These are phyloP conservation scores for Setomelanomma holmii DNA, from an alignment of 2,329 filamentous ascomycete genomes.

Conservation along the genomic window DNA sequence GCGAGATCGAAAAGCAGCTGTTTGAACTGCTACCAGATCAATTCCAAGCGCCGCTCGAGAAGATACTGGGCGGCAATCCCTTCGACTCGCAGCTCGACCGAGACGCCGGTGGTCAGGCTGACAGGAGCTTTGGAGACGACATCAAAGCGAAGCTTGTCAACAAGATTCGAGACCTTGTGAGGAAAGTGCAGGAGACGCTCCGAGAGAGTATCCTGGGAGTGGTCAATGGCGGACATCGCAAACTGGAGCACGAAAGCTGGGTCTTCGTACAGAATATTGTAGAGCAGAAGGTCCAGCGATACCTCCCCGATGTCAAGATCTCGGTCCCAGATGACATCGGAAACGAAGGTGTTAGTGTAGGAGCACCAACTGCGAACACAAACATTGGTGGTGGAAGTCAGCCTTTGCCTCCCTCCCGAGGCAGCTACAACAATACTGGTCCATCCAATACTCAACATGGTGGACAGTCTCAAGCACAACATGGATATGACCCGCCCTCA, in stretches of 20 bases:
- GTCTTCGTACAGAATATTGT: conserved; percentile 40
- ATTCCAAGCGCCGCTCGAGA: conserved; percentile 38
- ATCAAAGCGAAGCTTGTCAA: conserved; percentile 35
- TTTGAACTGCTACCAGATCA: conserved; percentile 39
- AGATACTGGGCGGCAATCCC: conserved; percentile 38
- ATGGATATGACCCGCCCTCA: conserved; percentile 9
- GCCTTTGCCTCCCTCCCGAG: conserved; percentile 1
- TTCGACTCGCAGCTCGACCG: conserved; percentile 40
- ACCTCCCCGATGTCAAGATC: conserved; percentile 40
- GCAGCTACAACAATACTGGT: conserved; percentile 1
- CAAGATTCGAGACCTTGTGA: conserved; percentile 36
- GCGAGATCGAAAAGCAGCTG: conserved; percentile 37
- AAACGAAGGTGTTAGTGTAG: conserved; percentile 39
- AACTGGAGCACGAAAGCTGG: conserved; percentile 40
- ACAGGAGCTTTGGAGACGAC: conserved; percentile 38
- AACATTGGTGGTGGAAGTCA: conserved; percentile 20
- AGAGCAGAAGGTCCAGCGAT: conserved; percentile 38
- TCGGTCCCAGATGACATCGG: conserved; percentile 39
- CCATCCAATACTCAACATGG: neutral
- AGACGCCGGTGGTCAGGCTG: conserved; percentile 27
- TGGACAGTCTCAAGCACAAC: conserved; percentile 6
- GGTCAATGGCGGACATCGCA: conserved; percentile 40
- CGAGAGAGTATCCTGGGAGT: conserved; percentile 39
- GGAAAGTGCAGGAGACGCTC: conserved; percentile 38
- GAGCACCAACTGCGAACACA: conserved; percentile 20